Percentiles rank a stretch among this genome's conserved stretches.
Evolutionary conservation across 2,329 filamentous ascomycete genomes (phyloP).

Genomic region (Berkeleyomyces rouxiae): DNA sequence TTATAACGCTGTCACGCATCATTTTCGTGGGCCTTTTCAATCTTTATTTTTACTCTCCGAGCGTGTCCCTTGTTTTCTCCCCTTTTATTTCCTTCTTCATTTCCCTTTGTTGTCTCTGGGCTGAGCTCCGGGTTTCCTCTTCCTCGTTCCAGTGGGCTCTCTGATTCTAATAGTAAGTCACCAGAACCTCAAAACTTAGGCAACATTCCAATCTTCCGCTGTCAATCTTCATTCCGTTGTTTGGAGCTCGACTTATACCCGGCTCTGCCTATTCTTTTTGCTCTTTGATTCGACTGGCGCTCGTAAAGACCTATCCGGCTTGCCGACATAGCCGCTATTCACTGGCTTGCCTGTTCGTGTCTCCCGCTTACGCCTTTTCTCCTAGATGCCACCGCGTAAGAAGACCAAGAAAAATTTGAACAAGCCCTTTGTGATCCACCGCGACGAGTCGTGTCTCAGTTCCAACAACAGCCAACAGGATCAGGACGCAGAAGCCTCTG

Average conservation of each 20-base stretch:
- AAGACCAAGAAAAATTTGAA: constrained; percentile 8
- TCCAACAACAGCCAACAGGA: constrained; percentile 12
- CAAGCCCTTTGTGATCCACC: constrained; percentile 11
- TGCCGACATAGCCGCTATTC: not conserved
- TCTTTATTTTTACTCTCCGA: not conserved
- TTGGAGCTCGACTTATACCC: not conserved
- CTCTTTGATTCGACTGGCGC: not conserved
- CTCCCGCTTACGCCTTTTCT: not conserved
- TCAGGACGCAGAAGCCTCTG: not conserved
- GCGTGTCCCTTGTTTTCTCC: constrained; percentile 1
- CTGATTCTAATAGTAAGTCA: not conserved
- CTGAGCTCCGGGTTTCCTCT: constrained; percentile 1
- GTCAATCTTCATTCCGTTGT: not conserved
- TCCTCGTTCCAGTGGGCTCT: not conserved
- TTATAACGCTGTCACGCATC: not conserved
- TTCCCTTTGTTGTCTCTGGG: constrained; percentile 1
- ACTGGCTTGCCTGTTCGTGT: not conserved
- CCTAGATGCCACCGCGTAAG: constrained; percentile 12
- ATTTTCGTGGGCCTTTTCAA: not conserved
- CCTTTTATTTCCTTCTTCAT: constrained; percentile 3
- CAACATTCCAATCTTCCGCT: not conserved
- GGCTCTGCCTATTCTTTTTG: not conserved
- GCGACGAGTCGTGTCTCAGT: constrained; percentile 13
- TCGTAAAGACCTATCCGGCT: not conserved
- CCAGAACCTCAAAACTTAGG: not conserved